Conservation (phyloP, 257 asterid species). For the Rehmannia glutinosa region DNA sequence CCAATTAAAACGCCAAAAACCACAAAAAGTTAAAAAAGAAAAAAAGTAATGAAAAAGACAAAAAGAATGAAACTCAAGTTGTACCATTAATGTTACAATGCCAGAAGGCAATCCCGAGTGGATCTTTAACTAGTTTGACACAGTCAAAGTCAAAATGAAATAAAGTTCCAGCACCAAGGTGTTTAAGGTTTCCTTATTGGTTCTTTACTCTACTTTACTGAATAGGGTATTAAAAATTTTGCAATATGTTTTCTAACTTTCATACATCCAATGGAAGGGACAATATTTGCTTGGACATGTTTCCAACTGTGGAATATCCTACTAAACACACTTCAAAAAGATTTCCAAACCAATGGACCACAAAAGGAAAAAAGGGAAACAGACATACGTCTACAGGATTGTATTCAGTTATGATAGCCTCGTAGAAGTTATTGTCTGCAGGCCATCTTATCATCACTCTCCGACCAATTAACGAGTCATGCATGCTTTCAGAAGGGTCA, state of each 20-base stretch:
- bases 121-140: neutral
- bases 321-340: neutral
- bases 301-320: slow-evolving; percentile 1
- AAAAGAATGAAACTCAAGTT: neutral
- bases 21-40: neutral
- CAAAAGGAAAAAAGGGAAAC: neutral
- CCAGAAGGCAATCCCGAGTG: neutral
- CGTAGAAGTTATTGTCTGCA: slow-evolving; percentile 82
- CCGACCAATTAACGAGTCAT: slow-evolving; percentile 70
- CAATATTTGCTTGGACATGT: neutral
- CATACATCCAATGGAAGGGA: neutral
- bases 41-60: neutral
- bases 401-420: slow-evolving; percentile 78
- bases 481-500: slow-evolving; percentile 54
- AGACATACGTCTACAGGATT: slow-evolving; percentile 69
- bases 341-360: slow-evolving; percentile 15
- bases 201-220: neutral
- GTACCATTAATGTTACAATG: neutral
- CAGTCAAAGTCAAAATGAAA: neutral
- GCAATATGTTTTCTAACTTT: neutral
- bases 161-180: neutral
- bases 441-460: slow-evolving; percentile 98
- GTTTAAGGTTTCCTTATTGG: neutral
- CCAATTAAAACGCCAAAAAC: neutral
- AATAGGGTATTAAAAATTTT: neutral